Evolutionary conservation across 169 alveolate species (phyloP), one percentile per base, ranked within the genome.

Genomic region (Babesia divergens): DNA sequence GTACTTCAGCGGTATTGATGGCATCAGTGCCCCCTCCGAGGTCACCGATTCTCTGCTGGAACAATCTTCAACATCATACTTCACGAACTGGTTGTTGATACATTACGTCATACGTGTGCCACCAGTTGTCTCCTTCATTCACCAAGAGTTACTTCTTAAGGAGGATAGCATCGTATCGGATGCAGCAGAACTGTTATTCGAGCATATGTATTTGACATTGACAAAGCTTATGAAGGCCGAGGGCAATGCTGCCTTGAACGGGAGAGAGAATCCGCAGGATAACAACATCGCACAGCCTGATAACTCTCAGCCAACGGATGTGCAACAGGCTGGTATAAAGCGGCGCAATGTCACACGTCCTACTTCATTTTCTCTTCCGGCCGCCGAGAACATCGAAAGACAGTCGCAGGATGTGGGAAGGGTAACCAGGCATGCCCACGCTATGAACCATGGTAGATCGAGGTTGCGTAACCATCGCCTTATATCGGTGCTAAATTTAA

Each of bases 41-140:
- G 42, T 50, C 29, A 59, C 86, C 37, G 86, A 77, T 13, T 60
- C 82, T 9, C n/a, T 77, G 75, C 50, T 80, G 2, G 67, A 65
- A 18, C 74, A 65, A 4, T 60, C 83, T 4, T 28, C 68, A 20
- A 56, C 55, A 3, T 80, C 88, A 2, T 44, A 56, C 14, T 52
- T 80, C 32, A 24, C 59, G 16, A 80, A 80, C 67, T 80, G 88
- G 88, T 47, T 80, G 71, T 38, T 69, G 38, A 67, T 72, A 20
- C 56, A 67, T 52, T 70, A 71, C 50, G 84, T 80, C 53, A 50
- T 67, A 20, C 44, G 70, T 8, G 70, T 53, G 26, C 77, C 88
- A 2, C 88, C 88, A 11, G 53, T 65, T 46, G 38, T 80, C n/a
- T 70, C 83, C 50, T 72, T 80, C 40, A 6, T 80, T 7, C 77